Evolutionary conservation across 176 grass and related monocot genomes (phyloP).

Genomic region (Oryza rufipogon): DNA sequence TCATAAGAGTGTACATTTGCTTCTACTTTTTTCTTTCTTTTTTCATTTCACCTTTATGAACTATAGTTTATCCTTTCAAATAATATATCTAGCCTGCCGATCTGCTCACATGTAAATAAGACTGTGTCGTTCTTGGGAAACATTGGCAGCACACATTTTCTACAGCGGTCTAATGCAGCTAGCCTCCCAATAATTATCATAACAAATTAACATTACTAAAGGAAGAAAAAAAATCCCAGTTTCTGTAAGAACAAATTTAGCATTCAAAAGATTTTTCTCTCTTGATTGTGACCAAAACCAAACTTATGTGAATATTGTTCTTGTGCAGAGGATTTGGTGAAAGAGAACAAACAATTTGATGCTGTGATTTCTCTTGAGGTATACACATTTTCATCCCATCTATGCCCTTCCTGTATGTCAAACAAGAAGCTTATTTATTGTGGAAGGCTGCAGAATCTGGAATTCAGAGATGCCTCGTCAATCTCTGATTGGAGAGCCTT

Average conservation of each 20-base stretch:
- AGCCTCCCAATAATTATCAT: neutral
- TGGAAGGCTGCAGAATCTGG: neutral
- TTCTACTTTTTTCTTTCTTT: neutral
- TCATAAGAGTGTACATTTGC: neutral
- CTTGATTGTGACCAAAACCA: conserved; percentile 28
- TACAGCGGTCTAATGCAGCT: neutral
- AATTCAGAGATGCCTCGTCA: neutral
- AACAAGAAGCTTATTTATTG: neutral
- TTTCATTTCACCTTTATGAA: neutral
- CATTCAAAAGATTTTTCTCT: neutral
- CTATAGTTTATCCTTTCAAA: neutral
- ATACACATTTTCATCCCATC: conserved; percentile 31
- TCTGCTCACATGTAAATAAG: neutral
- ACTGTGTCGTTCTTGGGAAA: neutral
- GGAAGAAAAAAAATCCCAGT: neutral
- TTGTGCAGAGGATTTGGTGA: conserved; percentile 83
- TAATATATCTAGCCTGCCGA: neutral
- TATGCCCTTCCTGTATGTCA: neutral
- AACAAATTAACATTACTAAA: neutral
- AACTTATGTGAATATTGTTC: conserved; percentile 45
- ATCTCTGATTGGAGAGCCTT: neutral
- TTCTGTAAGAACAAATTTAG: conserved; percentile 4
- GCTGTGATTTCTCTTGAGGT: conserved; percentile 96
- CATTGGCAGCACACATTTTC: neutral
- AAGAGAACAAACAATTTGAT: conserved; percentile 83